These are phyloP conservation scores for Hippophae tibetana DNA, from an alignment of 306 rosid genomes.

Conservation along the genomic window DNA sequence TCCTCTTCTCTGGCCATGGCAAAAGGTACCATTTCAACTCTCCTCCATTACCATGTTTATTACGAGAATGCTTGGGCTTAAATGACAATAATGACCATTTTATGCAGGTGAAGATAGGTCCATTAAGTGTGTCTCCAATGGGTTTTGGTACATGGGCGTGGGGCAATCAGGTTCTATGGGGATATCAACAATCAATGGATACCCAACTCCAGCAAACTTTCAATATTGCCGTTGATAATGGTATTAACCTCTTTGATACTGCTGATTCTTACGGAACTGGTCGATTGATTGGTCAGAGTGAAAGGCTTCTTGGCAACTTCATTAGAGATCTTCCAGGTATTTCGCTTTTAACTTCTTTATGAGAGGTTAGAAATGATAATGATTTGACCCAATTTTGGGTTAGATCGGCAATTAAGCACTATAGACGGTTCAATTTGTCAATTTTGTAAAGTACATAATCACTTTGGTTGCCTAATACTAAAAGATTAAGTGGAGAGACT, in stretches of 20 bases:
- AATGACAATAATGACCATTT: slow-evolving; percentile 6
- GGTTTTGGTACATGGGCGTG: slow-evolving; percentile 98
- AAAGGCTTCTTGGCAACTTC: slow-evolving; percentile 76
- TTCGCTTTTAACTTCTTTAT: background rate
- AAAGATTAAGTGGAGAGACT: too few species aligned
- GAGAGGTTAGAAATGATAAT: too few species aligned
- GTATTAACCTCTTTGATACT: slow-evolving; percentile 82
- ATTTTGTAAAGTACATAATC: too few species aligned
- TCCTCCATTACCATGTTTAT: background rate
- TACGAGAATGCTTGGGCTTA: background rate
- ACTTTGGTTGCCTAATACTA: too few species aligned
- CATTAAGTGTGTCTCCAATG: slow-evolving; percentile 81
- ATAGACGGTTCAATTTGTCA: too few species aligned
- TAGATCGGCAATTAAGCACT: background rate
- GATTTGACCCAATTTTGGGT: too few species aligned
- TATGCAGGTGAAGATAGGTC: slow-evolving; percentile 72
- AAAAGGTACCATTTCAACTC: slow-evolving; percentile 34
- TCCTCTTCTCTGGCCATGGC: slow-evolving; percentile 65
- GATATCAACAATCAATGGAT: slow-evolving; percentile 80
- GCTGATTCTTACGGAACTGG: slow-evolving; percentile 97
- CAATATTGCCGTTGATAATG: slow-evolving; percentile 62
- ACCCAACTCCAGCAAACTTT: slow-evolving; percentile 66
- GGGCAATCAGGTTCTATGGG: slow-evolving; percentile 96
- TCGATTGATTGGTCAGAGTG: slow-evolving; percentile 80
- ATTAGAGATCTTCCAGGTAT: slow-evolving; percentile 60